Conservation (phyloP, 2,329 filamentous ascomycete species). For the Colletotrichum gigasporum region DNA sequence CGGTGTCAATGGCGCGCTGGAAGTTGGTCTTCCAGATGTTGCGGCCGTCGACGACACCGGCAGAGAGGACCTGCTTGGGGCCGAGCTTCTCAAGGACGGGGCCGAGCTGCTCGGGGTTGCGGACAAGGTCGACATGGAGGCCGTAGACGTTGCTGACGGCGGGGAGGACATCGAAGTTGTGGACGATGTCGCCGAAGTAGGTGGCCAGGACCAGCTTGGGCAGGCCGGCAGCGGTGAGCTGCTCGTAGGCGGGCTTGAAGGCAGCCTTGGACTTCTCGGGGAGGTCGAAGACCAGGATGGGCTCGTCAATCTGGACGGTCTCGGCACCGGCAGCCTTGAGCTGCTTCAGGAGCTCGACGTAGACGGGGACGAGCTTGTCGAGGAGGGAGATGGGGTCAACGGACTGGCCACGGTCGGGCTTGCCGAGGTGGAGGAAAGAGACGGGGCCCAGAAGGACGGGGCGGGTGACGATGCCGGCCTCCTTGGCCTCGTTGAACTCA, state of each 20-base stretch:
- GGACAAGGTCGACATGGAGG: slow-evolving; percentile 95
- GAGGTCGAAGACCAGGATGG: slow-evolving; percentile 94
- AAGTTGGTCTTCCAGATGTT: slow-evolving; percentile 99
- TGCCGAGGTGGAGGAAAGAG: slow-evolving; percentile 96
- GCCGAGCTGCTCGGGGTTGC: slow-evolving; percentile 97
- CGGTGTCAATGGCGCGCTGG: slow-evolving; percentile 89
- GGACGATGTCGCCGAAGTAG: slow-evolving; percentile 99
- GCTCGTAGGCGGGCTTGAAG: slow-evolving; percentile 98
- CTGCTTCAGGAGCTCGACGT: slow-evolving; percentile 90
- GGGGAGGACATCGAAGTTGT: slow-evolving; percentile 93
- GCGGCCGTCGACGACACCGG: slow-evolving; percentile 96
- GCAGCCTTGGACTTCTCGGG: slow-evolving; percentile 90
- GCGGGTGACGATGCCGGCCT: slow-evolving; percentile 90
- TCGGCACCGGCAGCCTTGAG: slow-evolving; percentile 97
- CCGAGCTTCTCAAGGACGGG: slow-evolving; percentile 85
- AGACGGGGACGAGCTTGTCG: slow-evolving; percentile 92
- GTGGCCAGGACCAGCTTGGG: slow-evolving; percentile 92
- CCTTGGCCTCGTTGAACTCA: slow-evolving; percentile 98
- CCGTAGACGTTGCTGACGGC: slow-evolving; percentile 70
- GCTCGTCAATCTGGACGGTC: slow-evolving; percentile 98
- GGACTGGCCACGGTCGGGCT: slow-evolving; percentile 94
- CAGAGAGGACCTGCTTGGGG: slow-evolving; percentile 89
- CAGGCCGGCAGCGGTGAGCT: slow-evolving; percentile 80
- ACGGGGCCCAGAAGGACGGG: slow-evolving; percentile 96
- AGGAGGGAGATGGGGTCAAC: slow-evolving; percentile 95